A percentile compares a stretch with the other conserved stretches of the same genome.
phyloP scores from a whole-genome alignment of 2,329 filamentous ascomycete species.

The Malbranchea zuffiana region DNA sequence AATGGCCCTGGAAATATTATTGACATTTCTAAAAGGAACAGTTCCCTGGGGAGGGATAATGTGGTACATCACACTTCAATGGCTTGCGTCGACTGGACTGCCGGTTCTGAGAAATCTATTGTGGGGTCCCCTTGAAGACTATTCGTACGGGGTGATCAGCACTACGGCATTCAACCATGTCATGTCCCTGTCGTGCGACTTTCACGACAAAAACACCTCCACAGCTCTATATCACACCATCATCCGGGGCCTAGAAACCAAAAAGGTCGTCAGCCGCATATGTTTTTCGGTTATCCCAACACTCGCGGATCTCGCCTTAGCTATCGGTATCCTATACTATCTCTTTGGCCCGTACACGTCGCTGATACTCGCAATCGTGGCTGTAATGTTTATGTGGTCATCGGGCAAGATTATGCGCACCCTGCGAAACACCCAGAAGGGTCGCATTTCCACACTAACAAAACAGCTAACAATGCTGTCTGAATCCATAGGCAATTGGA shows the following conservation, averaged over 20 bases:
- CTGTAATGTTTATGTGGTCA: conserved; percentile 46
- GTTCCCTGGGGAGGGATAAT: conserved; percentile 45
- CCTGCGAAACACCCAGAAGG: conserved; percentile 32
- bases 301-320: conserved; percentile 51
- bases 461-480: conserved; percentile 45
- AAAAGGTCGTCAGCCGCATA: conserved; percentile 48
- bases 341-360: conserved; percentile 54
- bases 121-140: conserved; percentile 52
- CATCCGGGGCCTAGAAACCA: conserved; percentile 51
- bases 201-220: conserved; percentile 55
- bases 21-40: conserved; percentile 19
- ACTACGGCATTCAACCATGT: conserved; percentile 55
- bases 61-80: conserved; percentile 40
- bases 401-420: conserved; percentile 29
- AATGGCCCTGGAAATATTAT: neutral
- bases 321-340: conserved; percentile 49
- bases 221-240: conserved; percentile 53
- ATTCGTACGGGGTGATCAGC: conserved; percentile 48
- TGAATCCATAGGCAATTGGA: conserved; percentile 50
- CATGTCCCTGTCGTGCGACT: conserved; percentile 57
- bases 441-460: conserved; percentile 32
- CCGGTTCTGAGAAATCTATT: conserved; percentile 59
- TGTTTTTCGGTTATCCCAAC: conserved; percentile 52
- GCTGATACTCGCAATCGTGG: conserved; percentile 38
- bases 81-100: conserved; percentile 44